Evolutionary conservation across 805 yeast genomes (phyloP).

Genomic region (Kregervanrija delftensis): DNA sequence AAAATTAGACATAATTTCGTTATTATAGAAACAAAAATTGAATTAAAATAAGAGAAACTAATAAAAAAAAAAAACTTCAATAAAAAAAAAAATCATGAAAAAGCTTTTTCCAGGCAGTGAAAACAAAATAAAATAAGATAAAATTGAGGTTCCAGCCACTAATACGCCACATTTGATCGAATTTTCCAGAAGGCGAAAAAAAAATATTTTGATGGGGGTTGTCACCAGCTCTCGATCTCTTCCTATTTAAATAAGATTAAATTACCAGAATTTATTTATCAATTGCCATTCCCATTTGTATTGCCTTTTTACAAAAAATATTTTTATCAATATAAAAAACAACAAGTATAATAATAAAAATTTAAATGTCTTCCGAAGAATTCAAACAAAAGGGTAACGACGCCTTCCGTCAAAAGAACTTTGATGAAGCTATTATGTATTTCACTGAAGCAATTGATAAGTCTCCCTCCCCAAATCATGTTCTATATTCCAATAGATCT

Average conservation of each 20-base stretch:
- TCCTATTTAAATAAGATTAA: too few relatives aligned
- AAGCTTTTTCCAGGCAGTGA: slow-evolving; percentile 4
- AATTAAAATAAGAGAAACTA: not conserved
- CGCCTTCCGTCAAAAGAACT: slow-evolving; percentile 85
- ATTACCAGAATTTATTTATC: not conserved
- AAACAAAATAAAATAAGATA: not conserved
- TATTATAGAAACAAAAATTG: not conserved
- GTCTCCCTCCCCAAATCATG: slow-evolving; percentile 81
- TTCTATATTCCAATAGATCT: slow-evolving; percentile 87
- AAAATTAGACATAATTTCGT: slow-evolving; percentile 8
- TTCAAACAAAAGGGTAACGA: slow-evolving; percentile 90
- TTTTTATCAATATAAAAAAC: too few relatives aligned
- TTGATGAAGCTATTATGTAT: slow-evolving; percentile 65
- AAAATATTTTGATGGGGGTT: too few relatives aligned
- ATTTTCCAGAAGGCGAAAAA: too few relatives aligned
- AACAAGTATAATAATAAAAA: too few relatives aligned
- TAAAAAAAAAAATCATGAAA: not conserved
- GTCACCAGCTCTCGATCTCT: too few relatives aligned
- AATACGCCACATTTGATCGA: too few relatives aligned
- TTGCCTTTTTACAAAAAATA: not conserved
- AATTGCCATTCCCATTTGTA: not conserved
- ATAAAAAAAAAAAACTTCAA: not conserved
- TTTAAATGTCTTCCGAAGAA: slow-evolving; percentile 57
- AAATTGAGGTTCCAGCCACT: too few relatives aligned
- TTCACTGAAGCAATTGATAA: slow-evolving; percentile 86